These are phyloP conservation scores for Boletellus sp. DNA, from an alignment of 768 basidiomycete genomes.

Conservation along the genomic window DNA sequence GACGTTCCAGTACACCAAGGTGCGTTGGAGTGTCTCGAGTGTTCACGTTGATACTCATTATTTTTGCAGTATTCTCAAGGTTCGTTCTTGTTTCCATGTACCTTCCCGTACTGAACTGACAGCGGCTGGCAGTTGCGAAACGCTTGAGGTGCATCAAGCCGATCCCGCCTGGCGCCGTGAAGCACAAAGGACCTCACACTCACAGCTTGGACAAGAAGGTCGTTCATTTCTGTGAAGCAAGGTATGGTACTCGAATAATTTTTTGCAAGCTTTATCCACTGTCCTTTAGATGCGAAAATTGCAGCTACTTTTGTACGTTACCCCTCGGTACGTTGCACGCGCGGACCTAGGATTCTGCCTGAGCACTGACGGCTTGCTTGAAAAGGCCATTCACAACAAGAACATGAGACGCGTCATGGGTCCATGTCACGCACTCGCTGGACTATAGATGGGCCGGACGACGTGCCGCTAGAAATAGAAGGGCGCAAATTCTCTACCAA, in stretches of 20 bases:
- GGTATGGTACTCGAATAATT: slow-evolving; percentile 26
- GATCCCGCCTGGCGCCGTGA: slow-evolving; percentile 40
- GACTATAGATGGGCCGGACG: slow-evolving; percentile 53
- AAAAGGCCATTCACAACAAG: slow-evolving; percentile 57
- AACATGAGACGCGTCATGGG: slow-evolving; percentile 62
- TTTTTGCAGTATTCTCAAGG: slow-evolving; percentile 50
- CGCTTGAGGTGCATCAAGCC: slow-evolving; percentile 47
- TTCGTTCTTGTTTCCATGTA: slow-evolving; percentile 13
- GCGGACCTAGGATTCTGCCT: accelerated
- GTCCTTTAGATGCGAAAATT: slow-evolving; percentile 44
- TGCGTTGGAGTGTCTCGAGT: slow-evolving; percentile 14
- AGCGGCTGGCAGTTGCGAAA: slow-evolving; percentile 38
- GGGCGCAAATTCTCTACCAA: slow-evolving; percentile 52
- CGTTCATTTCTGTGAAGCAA: slow-evolving; percentile 54
- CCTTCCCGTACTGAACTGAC: not conserved
- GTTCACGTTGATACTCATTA: not conserved
- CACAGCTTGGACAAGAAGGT: slow-evolving; percentile 44
- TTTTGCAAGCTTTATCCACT: not conserved
- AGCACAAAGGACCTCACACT: slow-evolving; percentile 46
- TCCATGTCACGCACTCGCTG: slow-evolving; percentile 59
- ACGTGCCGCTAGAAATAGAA: slow-evolving; percentile 46
- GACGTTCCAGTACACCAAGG: slow-evolving; percentile 65
- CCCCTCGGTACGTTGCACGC: slow-evolving; percentile 42
- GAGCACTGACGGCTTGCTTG: not conserved
- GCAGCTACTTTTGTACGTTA: slow-evolving; percentile 57